Percentiles rank a stretch among this genome's conserved stretches.
These are phyloP conservation scores for Penicillium steckii DNA, from an alignment of 495 filamentous ascomycete species.

Conservation along the genomic window DNA sequence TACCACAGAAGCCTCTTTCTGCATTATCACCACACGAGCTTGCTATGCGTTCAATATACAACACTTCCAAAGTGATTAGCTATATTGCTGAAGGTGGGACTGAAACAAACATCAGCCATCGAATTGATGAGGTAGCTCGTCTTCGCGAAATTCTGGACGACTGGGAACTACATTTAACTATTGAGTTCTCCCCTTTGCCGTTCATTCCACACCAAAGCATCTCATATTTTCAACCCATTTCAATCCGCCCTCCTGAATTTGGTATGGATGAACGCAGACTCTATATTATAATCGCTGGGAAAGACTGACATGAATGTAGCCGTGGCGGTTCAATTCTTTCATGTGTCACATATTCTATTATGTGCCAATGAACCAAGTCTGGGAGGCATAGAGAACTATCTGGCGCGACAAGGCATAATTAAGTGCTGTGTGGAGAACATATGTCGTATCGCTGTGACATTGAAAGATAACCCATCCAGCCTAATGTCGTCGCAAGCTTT, in stretches of 20 bases:
- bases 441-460: slow-evolving; percentile 22
- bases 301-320: slow-evolving; percentile 4
- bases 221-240: slow-evolving; percentile 15
- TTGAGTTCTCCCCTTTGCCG: slow-evolving; percentile 26
- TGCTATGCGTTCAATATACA: slow-evolving; percentile 14
- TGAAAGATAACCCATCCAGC: slow-evolving; percentile 22
- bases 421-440: slow-evolving; percentile 19
- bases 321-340: slow-evolving; percentile 23
- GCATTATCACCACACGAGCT: slow-evolving; percentile 10
- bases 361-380: slow-evolving; percentile 20
- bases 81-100: slow-evolving; percentile 5
- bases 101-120: slow-evolving; percentile 5
- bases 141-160: slow-evolving; percentile 22
- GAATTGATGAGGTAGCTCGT: slow-evolving; percentile 8
- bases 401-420: slow-evolving; percentile 16
- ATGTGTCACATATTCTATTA: slow-evolving; percentile 18
- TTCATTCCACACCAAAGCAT: neutral
- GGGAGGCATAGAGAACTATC: slow-evolving; percentile 12
- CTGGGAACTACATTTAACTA: slow-evolving; percentile 22
- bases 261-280: slow-evolving; percentile 6
- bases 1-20: slow-evolving; percentile 19
- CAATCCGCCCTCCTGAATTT: slow-evolving; percentile 23
- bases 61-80: slow-evolving; percentile 16
- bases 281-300: neutral
- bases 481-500: slow-evolving; percentile 31